Evolutionary conservation across 23 red algal genomes (phyloP).

Genomic region (Gracilaria domingensis): DNA sequence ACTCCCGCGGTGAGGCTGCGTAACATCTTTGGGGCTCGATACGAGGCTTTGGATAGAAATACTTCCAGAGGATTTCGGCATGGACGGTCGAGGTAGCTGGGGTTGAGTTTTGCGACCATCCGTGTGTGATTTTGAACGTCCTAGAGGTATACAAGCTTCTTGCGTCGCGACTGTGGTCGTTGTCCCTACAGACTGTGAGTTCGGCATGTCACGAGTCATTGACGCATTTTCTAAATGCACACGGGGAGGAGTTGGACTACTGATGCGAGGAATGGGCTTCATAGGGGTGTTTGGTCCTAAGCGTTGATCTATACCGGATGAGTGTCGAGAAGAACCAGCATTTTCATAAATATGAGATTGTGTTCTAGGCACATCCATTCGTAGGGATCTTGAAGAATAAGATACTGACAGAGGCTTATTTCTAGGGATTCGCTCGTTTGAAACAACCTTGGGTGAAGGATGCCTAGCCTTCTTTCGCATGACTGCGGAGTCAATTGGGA

Average conservation of each 20-base stretch:
- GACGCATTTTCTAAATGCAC: background rate
- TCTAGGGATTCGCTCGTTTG: conserved; percentile 24
- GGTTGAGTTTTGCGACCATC: background rate
- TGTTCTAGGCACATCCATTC: background rate
- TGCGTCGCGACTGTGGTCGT: background rate
- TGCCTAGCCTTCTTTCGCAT: conserved; percentile 1
- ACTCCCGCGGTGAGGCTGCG: background rate
- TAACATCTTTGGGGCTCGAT: background rate
- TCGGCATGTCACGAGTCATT: background rate
- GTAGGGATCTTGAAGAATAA: background rate
- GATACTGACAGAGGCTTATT: background rate
- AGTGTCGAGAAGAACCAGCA: background rate
- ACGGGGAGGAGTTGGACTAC: background rate
- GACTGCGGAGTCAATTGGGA: background rate
- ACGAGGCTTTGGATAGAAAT: conserved; percentile 9
- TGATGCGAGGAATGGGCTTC: background rate
- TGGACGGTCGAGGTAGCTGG: background rate
- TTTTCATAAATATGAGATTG: background rate
- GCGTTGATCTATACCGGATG: background rate
- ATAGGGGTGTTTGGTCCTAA: background rate
- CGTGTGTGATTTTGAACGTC: background rate
- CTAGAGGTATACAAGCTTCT: background rate
- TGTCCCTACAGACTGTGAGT: background rate
- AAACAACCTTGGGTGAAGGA: conserved; percentile 16
- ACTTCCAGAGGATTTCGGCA: background rate